phyloP scores from a whole-genome alignment of 768 basidiomycete species.

The Lactifluus pinguis region DNA sequence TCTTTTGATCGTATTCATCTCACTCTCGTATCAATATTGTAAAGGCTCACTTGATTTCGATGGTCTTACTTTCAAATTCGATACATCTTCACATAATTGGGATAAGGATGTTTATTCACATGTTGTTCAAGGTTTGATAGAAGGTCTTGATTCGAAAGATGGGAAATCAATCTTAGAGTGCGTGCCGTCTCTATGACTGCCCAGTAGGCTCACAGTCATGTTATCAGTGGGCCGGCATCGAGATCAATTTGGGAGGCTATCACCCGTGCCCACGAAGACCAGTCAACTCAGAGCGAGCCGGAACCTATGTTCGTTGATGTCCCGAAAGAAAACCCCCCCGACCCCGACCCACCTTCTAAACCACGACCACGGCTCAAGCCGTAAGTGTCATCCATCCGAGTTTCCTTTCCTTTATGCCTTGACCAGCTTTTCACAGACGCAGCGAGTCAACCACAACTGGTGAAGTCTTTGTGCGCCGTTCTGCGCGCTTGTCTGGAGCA shows the following conservation, averaged over 20 bases:
- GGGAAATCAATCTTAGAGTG: constrained; percentile 5
- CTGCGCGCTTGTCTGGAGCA: constrained; percentile 13
- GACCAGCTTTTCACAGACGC: neutral
- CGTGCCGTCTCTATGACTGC: neutral
- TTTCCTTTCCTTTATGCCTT: neutral
- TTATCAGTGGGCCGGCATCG: constrained; percentile 6
- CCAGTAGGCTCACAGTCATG: neutral
- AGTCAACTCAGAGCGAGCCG: neutral
- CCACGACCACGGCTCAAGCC: neutral
- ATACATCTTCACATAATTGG: neutral
- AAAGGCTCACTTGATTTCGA: neutral
- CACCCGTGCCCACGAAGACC: neutral
- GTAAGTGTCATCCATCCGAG: neutral
- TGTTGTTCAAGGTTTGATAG: neutral
- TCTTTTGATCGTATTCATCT: neutral
- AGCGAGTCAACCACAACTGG: neutral
- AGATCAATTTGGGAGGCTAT: constrained; percentile 8
- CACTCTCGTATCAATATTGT: neutral
- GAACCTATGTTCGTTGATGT: neutral
- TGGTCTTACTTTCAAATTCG: constrained; percentile 13
- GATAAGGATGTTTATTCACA: neutral
- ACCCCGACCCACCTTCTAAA: neutral
- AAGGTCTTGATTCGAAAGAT: neutral
- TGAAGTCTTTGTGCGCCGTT: constrained; percentile 12
- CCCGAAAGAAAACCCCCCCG: neutral